Evolutionary conservation across 2,329 filamentous ascomycete genomes (phyloP), one percentile per base, ranked within the genome.

Genomic region (Chlorencoelia australis): DNA sequence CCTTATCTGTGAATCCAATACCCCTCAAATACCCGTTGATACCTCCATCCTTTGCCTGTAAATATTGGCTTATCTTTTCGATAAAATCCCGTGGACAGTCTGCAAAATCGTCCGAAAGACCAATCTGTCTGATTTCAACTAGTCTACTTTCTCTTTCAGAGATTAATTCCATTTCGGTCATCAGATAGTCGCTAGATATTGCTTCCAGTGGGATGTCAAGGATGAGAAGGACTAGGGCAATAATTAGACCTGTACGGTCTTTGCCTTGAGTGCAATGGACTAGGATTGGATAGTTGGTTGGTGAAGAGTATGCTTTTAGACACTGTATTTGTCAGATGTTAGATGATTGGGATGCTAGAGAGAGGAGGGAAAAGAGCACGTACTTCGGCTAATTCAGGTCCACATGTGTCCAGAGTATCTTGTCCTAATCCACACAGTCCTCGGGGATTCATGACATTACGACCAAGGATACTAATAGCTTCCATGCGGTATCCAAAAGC

Each of bases 251-350:
- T 2, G 76, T 87, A 2, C 87, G 73, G 53, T 94, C 87, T 56
- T 94, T 94, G 40, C 87, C 87, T 52, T 93, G 85, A 1, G 86
- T 91, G 58, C 87, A 94, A 58, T 94, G 85, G 2, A 91, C 62
- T 6, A 94, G 55, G 1, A 78, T 59, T 0, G 86, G 85, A 44
- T 77, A 75, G 11, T 66, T 66, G 0, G 57, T 48, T 2, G 63
- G 55, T 1, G 66, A 55, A 7, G 66, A 59, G 16, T 75, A 57
- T 5, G 71, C 57, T 6, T 62, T 59, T 24, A 78, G 69, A 18
- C 70, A 60, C 50, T 66, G 37, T 11, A n/a, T n/a, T n/a, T n/a
- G n/a, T n/a, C n/a, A n/a, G n/a, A n/a, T n/a, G 8, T 42, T 21
- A 20, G 16, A 14, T 27, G 26, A 27, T 41, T 21, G 15, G 14